phyloP scores from a whole-genome alignment of 768 basidiomycete species.

The Polyporus arcularius region DNA sequence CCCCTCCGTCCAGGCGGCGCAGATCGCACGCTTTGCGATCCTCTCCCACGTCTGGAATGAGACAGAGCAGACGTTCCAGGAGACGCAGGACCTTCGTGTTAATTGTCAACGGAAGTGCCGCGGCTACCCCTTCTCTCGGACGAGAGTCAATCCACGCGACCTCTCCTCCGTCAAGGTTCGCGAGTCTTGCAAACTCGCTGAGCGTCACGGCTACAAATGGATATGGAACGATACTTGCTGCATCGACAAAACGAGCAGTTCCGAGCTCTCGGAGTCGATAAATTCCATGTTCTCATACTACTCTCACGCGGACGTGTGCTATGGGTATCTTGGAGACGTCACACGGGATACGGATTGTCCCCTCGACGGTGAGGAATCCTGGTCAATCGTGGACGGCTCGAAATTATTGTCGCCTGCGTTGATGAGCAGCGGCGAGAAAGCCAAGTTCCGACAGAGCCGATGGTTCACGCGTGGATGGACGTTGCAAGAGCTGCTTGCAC shows the following conservation, averaged over 20 bases:
- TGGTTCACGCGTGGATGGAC: conserved; percentile 6
- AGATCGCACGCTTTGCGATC: neutral
- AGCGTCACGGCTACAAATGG: neutral
- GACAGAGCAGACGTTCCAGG: neutral
- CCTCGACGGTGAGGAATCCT: too few species aligned
- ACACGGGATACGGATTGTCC: too few species aligned
- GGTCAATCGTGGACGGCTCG: too few species aligned
- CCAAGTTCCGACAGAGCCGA: neutral
- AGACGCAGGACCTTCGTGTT: neutral
- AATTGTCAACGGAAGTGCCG: too few species aligned
- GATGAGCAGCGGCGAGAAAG: too few species aligned
- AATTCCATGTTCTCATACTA: conserved; percentile 10
- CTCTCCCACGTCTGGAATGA: neutral
- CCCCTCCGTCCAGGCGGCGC: neutral
- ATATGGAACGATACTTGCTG: conserved; percentile 11
- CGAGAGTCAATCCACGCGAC: neutral
- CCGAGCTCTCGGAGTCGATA: conserved; percentile 9
- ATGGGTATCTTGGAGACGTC: too few species aligned
- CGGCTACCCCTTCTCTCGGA: too few species aligned
- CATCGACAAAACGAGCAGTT: conserved; percentile 11
- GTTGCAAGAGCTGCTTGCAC: neutral
- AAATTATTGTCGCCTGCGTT: too few species aligned
- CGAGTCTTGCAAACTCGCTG: neutral
- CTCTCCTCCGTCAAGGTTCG: neutral
- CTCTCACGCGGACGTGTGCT: neutral